Base-by-base conservation (phyloP, 331 rosid species). In the Pyracantha coccinea region DNA sequence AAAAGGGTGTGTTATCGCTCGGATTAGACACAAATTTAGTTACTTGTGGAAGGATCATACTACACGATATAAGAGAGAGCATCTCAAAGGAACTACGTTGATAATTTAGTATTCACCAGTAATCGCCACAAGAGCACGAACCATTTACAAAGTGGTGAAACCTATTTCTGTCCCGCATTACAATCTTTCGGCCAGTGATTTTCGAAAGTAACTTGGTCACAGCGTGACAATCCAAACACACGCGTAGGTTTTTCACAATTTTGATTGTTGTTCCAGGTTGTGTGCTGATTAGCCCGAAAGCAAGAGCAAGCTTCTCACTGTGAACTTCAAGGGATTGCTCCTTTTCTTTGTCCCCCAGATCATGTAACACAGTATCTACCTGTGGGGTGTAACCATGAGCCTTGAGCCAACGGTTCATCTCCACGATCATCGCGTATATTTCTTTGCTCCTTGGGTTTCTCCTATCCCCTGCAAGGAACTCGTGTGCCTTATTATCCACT, bases 111-210 rank as follows among this genome's bases (percentile, higher is more conserved):
- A 16, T 69, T 91, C 84, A 94, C 95, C 96, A 92, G 80, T 83
- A 91, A 82, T 90, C 93, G 53, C 88, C 82, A 79, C 96, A 91
- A 14, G 95, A 94, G 77, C 98, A 88, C 2, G 77, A 80, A 59
- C 99, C 96, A 23, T 85, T 79, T 81, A 71, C 89, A 67, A 94
- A 91, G 77, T 88, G 97, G 79, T 94, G 98, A 83, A 94, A 91
- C 66, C 92, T 82, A 28, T 85, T 94, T 57, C 91, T 84, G 68
- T 94, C 97, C 79, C 98, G 85, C 96, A 80, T 92, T 33, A 94
- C 79, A 68, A 88, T 88, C 83, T 80, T 87, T 5, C 92, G 82
- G 16, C 85, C 81, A 0, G 96, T 88, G 68, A 88, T 85, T 76
- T 80, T 67, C 14, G 97, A 92, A 31, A 91, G 85, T 75, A 88